Evolutionary conservation across 2,329 filamentous ascomycete species (phyloP), one percentile per base, ranked within the genome.

Genomic region (Claviceps humidiphila): DNA sequence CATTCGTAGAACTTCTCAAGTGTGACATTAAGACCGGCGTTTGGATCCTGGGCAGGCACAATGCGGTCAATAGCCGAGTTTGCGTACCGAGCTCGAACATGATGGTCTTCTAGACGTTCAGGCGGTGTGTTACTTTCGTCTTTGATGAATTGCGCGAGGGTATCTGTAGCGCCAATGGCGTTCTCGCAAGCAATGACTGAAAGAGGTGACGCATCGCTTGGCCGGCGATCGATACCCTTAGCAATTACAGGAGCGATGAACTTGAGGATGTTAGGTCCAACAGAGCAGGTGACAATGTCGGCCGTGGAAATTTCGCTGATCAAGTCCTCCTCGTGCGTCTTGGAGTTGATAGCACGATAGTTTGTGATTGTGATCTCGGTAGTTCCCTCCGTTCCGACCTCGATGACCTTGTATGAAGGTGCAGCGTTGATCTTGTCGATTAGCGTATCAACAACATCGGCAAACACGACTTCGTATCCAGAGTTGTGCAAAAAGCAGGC

Each of bases 1-100:
- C 93, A 98, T 75, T 98, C 93, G 74, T 88, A 96, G 77, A 97
- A 98, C 73, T 93, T 93, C 78, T 98, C 93, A 47, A 98, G 89
- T 63, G 85, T 90, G 59, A 98, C 93, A 64, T 96, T 84, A 45
- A 98, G 78, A 52, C 89, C 89, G 24, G 84, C 80, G 61, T 87
- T 74, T 49, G 81, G 72, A 55, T 89, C 84, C 72, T 97, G 93
- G 44, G 89, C 87, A 14, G 93, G 93, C 24, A 97, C 93, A 66
- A 98, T 98, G 56, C 93, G 88, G 76, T 98, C 93, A 67, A 98
- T 96, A 61, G 93, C 93, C 56, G 89, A 95, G 76, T 98, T 98
- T 73, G 91, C 91, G 67, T 94, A 97, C 60, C 86, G 82, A 49
- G 90, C 90, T 61, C 89, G 86, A 60, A 77, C 71, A 64, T 82